A percentile compares a stretch with the other conserved stretches of the same genome.
Conservation (phyloP, 2,329 filamentous ascomycete genomes). For the Setomelanomma holmii region DNA sequence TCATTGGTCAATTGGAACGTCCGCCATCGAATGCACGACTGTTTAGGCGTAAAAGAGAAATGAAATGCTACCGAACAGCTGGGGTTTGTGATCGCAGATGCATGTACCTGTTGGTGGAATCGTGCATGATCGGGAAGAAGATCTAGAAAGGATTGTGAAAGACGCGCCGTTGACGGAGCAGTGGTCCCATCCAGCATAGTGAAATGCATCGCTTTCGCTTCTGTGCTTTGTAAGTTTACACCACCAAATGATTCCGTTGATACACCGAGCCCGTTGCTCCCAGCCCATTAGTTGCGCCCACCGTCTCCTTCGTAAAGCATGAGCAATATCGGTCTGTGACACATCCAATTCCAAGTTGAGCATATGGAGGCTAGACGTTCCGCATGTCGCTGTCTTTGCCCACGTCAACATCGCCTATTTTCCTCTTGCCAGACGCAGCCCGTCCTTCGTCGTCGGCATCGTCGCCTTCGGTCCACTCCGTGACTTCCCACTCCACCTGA, state of each 20-base stretch:
- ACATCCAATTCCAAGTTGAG: constrained; percentile 4
- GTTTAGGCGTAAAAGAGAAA: background rate
- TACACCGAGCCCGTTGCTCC: constrained; percentile 21
- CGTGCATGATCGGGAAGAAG: background rate
- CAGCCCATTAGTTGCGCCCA: background rate
- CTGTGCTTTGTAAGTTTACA: constrained; percentile 13
- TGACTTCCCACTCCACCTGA: constrained; percentile 81
- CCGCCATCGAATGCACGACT: background rate
- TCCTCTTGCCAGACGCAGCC: constrained; percentile 40
- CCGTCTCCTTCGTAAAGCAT: constrained; percentile 26
- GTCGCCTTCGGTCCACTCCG: constrained; percentile 65
- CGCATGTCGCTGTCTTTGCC: constrained; percentile 43
- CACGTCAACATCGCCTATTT: constrained; percentile 40
- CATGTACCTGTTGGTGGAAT: background rate
- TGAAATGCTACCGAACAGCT: background rate
- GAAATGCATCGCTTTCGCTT: constrained; percentile 5
- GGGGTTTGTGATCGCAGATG: background rate
- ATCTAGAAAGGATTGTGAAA: background rate
- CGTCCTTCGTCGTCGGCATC: constrained; percentile 46
- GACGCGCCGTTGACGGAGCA: background rate
- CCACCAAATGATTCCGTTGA: constrained; percentile 18
- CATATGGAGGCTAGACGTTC: constrained; percentile 21
- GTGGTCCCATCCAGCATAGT: constrained; percentile 7
- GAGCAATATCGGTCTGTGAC: constrained; percentile 32
- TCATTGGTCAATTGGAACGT: constrained; percentile 9